Evolutionary conservation across 805 yeast species (phyloP).

Genomic region (Tanozyma kutaoensis): DNA sequence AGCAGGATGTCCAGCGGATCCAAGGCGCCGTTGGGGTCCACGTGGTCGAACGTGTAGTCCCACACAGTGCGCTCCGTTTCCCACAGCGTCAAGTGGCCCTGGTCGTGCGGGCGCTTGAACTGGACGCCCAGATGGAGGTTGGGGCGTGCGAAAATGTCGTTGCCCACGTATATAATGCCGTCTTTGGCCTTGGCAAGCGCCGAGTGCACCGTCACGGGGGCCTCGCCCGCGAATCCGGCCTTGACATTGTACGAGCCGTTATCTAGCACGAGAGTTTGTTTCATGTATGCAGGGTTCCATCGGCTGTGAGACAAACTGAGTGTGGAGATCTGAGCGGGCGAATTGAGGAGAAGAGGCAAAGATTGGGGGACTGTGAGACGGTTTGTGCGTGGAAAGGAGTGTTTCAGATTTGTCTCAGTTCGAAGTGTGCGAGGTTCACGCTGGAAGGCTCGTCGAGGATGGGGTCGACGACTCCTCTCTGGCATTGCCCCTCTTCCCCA

Average conservation of each 20-base stretch:
- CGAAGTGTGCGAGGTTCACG: too few species aligned
- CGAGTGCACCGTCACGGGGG: constrained; percentile 48
- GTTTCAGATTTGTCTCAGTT: too few species aligned
- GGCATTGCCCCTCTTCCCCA: too few species aligned
- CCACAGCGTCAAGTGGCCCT: constrained; percentile 87
- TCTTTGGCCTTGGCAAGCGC: constrained; percentile 66
- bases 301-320: too few species aligned
- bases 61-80: constrained; percentile 78
- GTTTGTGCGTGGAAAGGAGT: too few species aligned
- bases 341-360: too few species aligned
- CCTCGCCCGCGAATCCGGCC: constrained; percentile 14
- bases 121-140: constrained; percentile 64
- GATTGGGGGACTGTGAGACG: too few species aligned
- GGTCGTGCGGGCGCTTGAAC: constrained; percentile 73
- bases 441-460: too few species aligned
- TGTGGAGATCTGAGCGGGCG: too few species aligned
- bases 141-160: constrained; percentile 43
- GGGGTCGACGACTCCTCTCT: too few species aligned
- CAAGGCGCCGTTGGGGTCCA: constrained; percentile 25
- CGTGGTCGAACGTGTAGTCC: constrained; percentile 55
- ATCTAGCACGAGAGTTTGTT: constrained; percentile 52
- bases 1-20: constrained; percentile 41
- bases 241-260: constrained; percentile 85
- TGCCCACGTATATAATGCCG: constrained; percentile 57
- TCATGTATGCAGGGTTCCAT: too few species aligned